A percentile compares a stretch with the other conserved stretches of the same genome.
Conservation (phyloP, 441 rosid species). For the Iberis amara region DNA sequence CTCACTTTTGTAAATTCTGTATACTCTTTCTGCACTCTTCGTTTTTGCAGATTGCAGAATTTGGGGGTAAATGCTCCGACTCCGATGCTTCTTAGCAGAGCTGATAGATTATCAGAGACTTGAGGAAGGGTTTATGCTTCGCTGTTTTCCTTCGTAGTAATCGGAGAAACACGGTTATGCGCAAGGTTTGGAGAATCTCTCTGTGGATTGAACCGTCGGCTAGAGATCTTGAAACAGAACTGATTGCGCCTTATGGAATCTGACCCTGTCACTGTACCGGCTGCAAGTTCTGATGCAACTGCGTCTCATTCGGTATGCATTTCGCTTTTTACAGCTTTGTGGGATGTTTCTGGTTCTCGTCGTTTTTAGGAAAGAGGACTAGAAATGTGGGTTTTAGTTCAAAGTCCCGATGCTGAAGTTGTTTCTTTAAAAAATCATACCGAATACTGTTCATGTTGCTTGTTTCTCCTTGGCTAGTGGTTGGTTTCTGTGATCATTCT, state of each 20-base stretch:
- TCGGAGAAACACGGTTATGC: conserved; percentile 20
- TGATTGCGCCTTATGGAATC: conserved; percentile 25
- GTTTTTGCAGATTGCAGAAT: conserved; percentile 24
- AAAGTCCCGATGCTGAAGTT: conserved; percentile 10
- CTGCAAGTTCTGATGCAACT: conserved; percentile 23
- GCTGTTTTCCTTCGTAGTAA: neutral
- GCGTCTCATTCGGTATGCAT: conserved; percentile 27
- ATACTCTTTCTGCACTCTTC: conserved; percentile 26
- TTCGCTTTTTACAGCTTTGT: conserved; percentile 21
- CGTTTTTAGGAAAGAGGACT: conserved; percentile 9
- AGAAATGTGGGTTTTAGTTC: conserved; percentile 20
- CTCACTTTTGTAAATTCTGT: conserved; percentile 21
- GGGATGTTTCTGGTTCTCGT: conserved; percentile 2
- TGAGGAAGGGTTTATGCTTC: conserved; percentile 17
- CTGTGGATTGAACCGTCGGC: conserved; percentile 13
- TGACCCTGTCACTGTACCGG: conserved; percentile 9
- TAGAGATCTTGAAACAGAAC: conserved; percentile 27
- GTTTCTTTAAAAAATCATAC: neutral
- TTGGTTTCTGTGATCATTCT: too few species aligned
- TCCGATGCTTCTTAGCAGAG: conserved; percentile 12
- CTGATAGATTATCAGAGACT: conserved; percentile 4
- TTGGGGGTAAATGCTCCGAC: conserved; percentile 26
- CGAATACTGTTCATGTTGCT: neutral
- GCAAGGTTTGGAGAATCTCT: neutral
- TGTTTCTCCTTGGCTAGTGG: conserved; percentile 8